Evolutionary conservation across 495 filamentous ascomycete species (phyloP).

Genomic region (Aspergillus asperescens): DNA sequence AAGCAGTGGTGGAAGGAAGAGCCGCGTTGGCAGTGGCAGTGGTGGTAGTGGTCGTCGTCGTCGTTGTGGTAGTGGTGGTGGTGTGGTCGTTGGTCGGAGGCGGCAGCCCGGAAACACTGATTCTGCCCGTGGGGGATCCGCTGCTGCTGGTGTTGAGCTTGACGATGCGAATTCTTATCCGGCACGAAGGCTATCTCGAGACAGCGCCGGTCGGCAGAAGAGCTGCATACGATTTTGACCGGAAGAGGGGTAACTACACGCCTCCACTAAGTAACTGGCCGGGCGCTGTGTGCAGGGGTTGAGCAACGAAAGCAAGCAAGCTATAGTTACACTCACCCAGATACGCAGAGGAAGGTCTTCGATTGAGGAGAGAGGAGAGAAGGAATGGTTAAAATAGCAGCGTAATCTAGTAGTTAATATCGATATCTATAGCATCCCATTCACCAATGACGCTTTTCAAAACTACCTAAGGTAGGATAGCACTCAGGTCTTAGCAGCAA

Average conservation of each 20-base stretch:
- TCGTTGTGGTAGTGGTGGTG: slow-evolving; percentile 8
- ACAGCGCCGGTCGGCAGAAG: not conserved
- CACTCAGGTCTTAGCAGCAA: not conserved
- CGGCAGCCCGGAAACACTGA: slow-evolving; percentile 18
- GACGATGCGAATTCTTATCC: slow-evolving; percentile 2
- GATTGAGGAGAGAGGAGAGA: not conserved
- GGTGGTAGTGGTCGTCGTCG: not conserved
- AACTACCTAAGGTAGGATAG: not conserved
- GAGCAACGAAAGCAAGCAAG: not conserved
- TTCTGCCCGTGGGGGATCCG: slow-evolving; percentile 24
- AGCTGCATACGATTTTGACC: not conserved
- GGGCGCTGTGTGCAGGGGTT: not conserved
- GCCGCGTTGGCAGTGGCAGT: slow-evolving; percentile 1
- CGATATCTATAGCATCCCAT: not conserved
- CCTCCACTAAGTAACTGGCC: not conserved
- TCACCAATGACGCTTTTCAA: slow-evolving; percentile 1
- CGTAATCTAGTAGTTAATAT: not conserved
- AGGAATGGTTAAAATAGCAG: not conserved
- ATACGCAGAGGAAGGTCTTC: not conserved
- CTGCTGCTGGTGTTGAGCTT: slow-evolving; percentile 14
- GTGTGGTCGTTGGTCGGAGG: slow-evolving; percentile 17
- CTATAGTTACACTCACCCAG: too few species aligned
- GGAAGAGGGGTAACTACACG: not conserved
- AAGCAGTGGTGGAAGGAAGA: not conserved
- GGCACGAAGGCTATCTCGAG: slow-evolving; percentile 1